Evolutionary conservation across 192 early-diverging fungal species (phyloP), one percentile per base, ranked within the genome.

Genomic region (Chytriomyces sp.): DNA sequence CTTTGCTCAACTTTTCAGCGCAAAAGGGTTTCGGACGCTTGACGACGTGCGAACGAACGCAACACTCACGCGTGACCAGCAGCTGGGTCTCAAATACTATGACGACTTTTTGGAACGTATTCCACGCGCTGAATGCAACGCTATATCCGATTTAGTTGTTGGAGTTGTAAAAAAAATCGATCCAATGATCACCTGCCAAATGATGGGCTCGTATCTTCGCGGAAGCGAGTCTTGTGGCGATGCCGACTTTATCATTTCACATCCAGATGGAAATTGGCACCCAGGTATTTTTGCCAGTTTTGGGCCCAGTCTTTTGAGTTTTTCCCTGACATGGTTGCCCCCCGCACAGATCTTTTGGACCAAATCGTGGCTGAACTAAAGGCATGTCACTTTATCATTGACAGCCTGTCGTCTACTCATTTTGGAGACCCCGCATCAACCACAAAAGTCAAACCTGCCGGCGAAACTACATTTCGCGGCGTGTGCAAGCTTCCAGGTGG

Each of bases 141-240:
- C 66, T 8, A 78, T 85, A 44, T 70, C 65, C 3, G 50, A 79
- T 6, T 60, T 76, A 6, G 74, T 86, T 10, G 61, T 43, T 13
- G 45, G 59, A 10, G 73, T 59, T 11, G 77, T 63, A n/a, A 35
- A 78, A 16, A 13, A 50, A 11, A 45, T 87, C 3, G 81, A 83
- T 47, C 66, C 75, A 9, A 64, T 61, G 6, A 71, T 80, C 47
- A 71, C 76, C 47, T 68, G 79, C 45, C 35, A 26, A 0, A 79
- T 86, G 43, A 82, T 82, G 78, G 86, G 86, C 9, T 82, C 81
- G 0, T 87, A 76, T 64, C 74, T 85, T 28, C 82, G 86, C 2
- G 86, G 86, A 24, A 50, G 57, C 35, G 63, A 67, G 50, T 71
- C 66, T 57, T 85, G 84, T 60, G 86, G 86, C 9, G 86, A 87